Conservation (phyloP, 2,329 filamentous ascomycete species). For the Ceratocystis diversiconidia region DNA sequence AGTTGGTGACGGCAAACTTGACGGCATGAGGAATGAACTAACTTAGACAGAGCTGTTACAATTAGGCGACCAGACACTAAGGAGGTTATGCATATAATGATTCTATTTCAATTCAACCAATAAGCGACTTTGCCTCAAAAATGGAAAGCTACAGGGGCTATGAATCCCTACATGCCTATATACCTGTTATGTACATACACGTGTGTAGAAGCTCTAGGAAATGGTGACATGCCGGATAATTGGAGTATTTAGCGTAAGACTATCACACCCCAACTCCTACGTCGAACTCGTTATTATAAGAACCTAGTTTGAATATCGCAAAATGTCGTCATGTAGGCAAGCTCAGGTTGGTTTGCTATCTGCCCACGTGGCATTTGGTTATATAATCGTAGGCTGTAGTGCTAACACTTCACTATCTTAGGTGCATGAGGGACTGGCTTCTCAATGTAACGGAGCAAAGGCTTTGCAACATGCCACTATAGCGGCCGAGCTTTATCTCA, state of each 20-base stretch:
- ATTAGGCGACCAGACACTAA: neutral
- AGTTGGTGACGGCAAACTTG: neutral
- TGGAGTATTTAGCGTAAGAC: neutral
- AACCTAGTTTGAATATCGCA: neutral
- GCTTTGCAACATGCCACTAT: conserved; percentile 63
- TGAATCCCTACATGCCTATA: neutral
- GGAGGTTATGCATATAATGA: neutral
- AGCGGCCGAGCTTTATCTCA: conserved; percentile 71
- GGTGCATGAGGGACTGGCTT: conserved; percentile 29
- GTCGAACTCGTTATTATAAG: neutral
- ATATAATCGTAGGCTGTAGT: neutral
- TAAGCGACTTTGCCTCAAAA: neutral
- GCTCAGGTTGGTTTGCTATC: conserved; percentile 2
- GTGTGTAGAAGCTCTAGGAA: neutral
- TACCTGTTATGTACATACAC: neutral
- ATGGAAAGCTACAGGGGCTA: neutral
- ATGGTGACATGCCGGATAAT: neutral
- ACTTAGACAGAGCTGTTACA: neutral
- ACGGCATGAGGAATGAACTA: neutral
- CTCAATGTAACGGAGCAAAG: conserved; percentile 30
- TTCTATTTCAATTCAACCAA: neutral
- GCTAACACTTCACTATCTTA: conserved; percentile 18
- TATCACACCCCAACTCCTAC: neutral
- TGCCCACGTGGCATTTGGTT: neutral
- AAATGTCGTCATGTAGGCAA: neutral